These are phyloP conservation scores for Rhypophila decipiens DNA, from an alignment of 495 filamentous ascomycete species.

Conservation along the genomic window DNA sequence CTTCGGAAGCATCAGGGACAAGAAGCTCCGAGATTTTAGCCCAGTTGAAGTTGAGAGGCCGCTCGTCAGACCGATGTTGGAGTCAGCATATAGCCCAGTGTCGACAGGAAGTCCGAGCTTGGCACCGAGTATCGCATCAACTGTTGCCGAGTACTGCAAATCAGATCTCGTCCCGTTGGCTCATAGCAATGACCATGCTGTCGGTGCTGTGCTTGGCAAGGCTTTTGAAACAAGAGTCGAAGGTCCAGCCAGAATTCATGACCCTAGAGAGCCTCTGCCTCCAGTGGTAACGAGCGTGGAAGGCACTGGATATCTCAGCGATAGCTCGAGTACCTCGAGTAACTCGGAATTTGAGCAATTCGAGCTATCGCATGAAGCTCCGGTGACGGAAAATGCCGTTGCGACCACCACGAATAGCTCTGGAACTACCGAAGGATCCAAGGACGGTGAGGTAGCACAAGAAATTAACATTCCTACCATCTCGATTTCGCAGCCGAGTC, in stretches of 20 bases:
- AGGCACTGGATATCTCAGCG: conserved; percentile 49
- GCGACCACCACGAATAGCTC: not conserved
- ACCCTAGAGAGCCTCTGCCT: conserved; percentile 53
- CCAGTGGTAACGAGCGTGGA: conserved; percentile 62
- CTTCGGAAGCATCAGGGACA: conserved; percentile 72
- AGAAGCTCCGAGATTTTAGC: conserved; percentile 29
- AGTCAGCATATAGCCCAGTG: conserved; percentile 19
- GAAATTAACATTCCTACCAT: conserved; percentile 26
- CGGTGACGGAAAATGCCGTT: not conserved
- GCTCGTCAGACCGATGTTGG: conserved; percentile 41
- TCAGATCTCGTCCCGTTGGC: conserved; percentile 18
- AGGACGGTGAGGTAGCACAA: conserved; percentile 8
- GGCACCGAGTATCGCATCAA: not conserved
- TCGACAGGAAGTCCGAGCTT: conserved; percentile 2
- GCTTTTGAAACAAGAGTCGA: conserved; percentile 42
- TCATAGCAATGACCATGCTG: conserved; percentile 58
- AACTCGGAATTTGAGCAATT: conserved; percentile 11
- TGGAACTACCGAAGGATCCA: not conserved
- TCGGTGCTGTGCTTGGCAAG: conserved; percentile 49
- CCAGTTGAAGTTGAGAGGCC: conserved; percentile 35
- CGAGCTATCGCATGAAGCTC: conserved; percentile 3
- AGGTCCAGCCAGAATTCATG: conserved; percentile 40
- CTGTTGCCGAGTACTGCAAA: conserved; percentile 2
- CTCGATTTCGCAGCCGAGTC: conserved; percentile 31
- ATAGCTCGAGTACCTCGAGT: conserved; percentile 25